Base-by-base conservation (phyloP, 371 early-diverging fungal species). In the Nematocida homosporus region DNA sequence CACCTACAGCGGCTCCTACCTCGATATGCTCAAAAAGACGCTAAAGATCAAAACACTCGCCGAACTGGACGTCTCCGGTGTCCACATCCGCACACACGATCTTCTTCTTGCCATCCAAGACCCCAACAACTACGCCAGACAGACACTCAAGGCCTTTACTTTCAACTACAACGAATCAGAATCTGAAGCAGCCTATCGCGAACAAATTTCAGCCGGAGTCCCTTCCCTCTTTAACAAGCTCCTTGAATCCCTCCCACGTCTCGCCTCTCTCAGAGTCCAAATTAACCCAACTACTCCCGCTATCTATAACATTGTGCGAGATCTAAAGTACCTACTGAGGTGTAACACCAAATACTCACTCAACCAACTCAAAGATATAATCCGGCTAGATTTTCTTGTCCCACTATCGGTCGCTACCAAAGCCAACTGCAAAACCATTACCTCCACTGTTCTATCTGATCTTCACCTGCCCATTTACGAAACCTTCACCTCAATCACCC, bases 11-110 rank as follows among this genome's bases (percentile, higher is more conserved):
- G 8, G 44, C 4, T 42, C 75, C 2, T 38, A 72, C 52, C 5
- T 60, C 13, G 34, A 59, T 34, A 72, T 72, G 75, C 54, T 72
- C 32, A 59, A 72, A 32, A 72, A 72, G 34, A 23, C 55, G 10
- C 35, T 72, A n/a, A 30, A 59, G 44, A 72, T 72, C 40, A 25
- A 27, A 27, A 50, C 29, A 30, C 5, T 63, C 10, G 27, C 38
- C 16, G 6, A 25, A 23, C 20, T 72, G 16, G 75, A 72, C 34
- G 51, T 72, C 10, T n/a, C 75, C 18, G 32, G 29, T 2, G 5
- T 59, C 10, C 13, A 32, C 10, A 61, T 72, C 25, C 25, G 27
- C 23, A 50, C 29, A n/a, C 32, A 44, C 6, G 53, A 61, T 37
- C 37, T 72, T 25, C 27, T 72, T 44, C 25, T 40, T 25, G 63